Evolutionary conservation across 495 filamentous ascomycete genomes (phyloP), one percentile per base, ranked within the genome.

Genomic region (Penicillium crystallinum): DNA sequence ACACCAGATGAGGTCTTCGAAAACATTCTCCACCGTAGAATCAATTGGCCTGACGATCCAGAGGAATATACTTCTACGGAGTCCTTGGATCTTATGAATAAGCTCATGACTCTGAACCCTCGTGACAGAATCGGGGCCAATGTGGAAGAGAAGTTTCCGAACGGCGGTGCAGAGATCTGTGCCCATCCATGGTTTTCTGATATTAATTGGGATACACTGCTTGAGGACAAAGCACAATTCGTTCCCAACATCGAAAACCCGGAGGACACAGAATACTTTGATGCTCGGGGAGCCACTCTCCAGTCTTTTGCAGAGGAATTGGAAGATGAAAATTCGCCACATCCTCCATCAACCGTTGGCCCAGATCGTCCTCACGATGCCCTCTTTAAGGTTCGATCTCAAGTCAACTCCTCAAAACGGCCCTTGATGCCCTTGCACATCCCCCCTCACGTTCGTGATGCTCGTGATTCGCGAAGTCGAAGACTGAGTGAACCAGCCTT

Each of bases 241-340:
- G 85, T 98, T n/a, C 93, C 93, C 2, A 86, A 86, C 25, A 83
- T 87, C 4, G 89, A 95, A 59, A 91, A 98, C 54, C 92, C 92
- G 0, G 93, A 98, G 66, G 92, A 97, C 58, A 98, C 93, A 0
- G 93, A 98, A 59, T 98, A 98, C 61, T 98, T 98, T 57, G 93
- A 98, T 72, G 72, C 89, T 31, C 83, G 93, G 41, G 93, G 93
- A 23, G 93, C 93, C 18, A 92, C 87, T 5, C 71, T 97, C 41
- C 88, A 96, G 61, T 81, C 85, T 6, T 97, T 97, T 63, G 82
- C 86, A 14, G 89, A 95, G 57, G 93, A 98, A 64, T 81, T 96
- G 56, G 93, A 97, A 65, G 93, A 97, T 61, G 90, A 95, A 61
- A 70, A 73, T 23, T 84, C 88, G 2, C 87, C 88, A n/a, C 71